phyloP scores from a whole-genome alignment of 2,329 filamentous ascomycete genomes.

The Calonectria ilicicola region DNA sequence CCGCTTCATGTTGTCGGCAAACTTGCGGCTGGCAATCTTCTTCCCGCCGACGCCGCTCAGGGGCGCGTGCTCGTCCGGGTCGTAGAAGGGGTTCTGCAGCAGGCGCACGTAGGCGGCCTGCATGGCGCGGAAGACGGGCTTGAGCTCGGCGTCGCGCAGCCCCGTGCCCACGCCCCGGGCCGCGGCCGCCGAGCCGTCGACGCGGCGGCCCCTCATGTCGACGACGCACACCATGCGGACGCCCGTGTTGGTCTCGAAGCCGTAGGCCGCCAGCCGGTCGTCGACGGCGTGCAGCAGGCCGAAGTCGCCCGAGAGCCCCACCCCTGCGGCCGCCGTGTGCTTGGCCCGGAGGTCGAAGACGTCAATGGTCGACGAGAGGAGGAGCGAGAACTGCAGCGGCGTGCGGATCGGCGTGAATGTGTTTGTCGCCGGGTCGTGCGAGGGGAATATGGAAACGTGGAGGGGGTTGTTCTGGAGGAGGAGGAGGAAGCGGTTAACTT shows the following conservation, averaged over 20 bases:
- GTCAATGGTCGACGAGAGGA: slow-evolving; percentile 91
- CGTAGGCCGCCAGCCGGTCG: slow-evolving; percentile 92
- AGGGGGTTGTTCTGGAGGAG: slow-evolving; percentile 89
- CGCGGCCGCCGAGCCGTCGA: slow-evolving; percentile 45
- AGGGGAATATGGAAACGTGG: slow-evolving; percentile 90
- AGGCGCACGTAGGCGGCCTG: slow-evolving; percentile 92
- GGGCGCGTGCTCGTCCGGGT: slow-evolving; percentile 85
- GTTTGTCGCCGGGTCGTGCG: slow-evolving; percentile 69
- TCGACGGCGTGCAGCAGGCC: slow-evolving; percentile 94
- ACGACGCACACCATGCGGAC: slow-evolving; percentile 91
- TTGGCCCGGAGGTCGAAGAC: slow-evolving; percentile 90
- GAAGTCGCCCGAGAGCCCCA: slow-evolving; percentile 80
- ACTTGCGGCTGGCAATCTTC: slow-evolving; percentile 84
- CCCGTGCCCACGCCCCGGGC: slow-evolving; percentile 65
- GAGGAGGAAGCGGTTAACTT: background rate
- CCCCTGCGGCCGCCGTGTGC: slow-evolving; percentile 66
- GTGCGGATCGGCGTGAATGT: slow-evolving; percentile 71
- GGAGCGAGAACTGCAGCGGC: slow-evolving; percentile 89
- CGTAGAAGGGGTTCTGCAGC: slow-evolving; percentile 94
- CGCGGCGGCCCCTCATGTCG: slow-evolving; percentile 83
- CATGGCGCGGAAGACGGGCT: slow-evolving; percentile 89
- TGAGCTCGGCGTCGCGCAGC: slow-evolving; percentile 87
- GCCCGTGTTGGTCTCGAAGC: slow-evolving; percentile 96
- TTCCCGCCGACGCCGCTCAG: slow-evolving; percentile 65
- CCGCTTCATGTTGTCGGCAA: slow-evolving; percentile 83